Evolutionary conservation across 805 yeast species (phyloP), one percentile per base, ranked within the genome.

Genomic region (Ogataea zsoltii): DNA sequence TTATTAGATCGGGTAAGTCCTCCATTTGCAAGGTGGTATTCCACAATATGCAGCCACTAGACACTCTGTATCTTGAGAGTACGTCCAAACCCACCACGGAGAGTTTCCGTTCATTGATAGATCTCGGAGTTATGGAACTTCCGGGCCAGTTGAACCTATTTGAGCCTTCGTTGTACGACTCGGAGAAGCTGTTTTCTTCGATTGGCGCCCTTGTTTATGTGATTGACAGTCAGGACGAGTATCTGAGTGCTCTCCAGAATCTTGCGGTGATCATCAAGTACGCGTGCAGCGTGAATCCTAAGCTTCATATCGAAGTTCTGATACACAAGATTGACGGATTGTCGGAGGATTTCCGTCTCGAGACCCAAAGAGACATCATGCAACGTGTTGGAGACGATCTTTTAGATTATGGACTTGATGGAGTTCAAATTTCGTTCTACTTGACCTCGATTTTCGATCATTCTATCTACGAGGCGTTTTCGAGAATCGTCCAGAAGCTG

Each of bases 301-400:
- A 73, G 30, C 84, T 92, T 39, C 88, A 90, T 61, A 84, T 94
- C 41, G 99, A 94, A 66, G 96, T 92, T 2, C 74, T 94, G 44
- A 90, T 94, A 37, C 99, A 94, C 68, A 94, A 94, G 64, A 92
- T 94, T 42, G 99, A 94, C 61, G 98, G 98, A 0, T 74, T 92
- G 33, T 81, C 89, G 44, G 99, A 94, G 59, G 99, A 94, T 65
- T 94, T 88, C 64, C 76, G 96, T 49, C 75, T 89, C 41, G 99
- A 94, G 63, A 94, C 97, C 10, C 97, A 91, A 62, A 77, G 98
- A 60, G 98, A 94, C 62, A 94, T 94, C 44, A 90, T 89, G 88
- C 97, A 91, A 63, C 74, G 98, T 54, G 89, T 92, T 0, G 95
- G 95, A 10, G 98, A 94, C 66, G 97, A 91, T 61, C 72, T 94